Evolutionary conservation across 805 yeast species (phyloP).

Genomic region (Ogataea glucozyma): DNA sequence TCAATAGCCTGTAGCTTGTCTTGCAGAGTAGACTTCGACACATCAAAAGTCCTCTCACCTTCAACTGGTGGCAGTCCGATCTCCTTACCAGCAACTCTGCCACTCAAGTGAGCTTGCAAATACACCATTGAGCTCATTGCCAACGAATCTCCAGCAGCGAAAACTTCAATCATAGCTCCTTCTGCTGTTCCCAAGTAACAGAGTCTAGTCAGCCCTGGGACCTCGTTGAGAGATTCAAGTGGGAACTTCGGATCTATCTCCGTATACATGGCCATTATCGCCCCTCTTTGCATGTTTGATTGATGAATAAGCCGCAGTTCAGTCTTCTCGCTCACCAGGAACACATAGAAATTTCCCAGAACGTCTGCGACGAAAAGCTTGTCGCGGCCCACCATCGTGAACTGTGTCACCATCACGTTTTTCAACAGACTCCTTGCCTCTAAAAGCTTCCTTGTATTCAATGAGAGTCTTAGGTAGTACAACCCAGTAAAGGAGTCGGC

Average conservation of each 20-base stretch:
- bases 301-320: neutral
- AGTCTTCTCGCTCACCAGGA: neutral
- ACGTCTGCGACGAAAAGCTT: slow-evolving; percentile 3
- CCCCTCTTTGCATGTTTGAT: neutral
- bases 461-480: slow-evolving; percentile 10
- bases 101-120: neutral
- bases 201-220: neutral
- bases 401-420: slow-evolving; percentile 4
- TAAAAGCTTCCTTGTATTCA: neutral
- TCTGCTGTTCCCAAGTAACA: slow-evolving; percentile 2
- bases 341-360: neutral
- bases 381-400: neutral
- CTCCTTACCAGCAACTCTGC: neutral
- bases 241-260: neutral
- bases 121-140: slow-evolving; percentile 2
- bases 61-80: neutral
- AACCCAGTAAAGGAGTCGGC: slow-evolving; percentile 24
- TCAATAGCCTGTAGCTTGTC: neutral
- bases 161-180: neutral
- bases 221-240: neutral
- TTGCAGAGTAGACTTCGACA: neutral
- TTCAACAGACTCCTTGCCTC: slow-evolving; percentile 1
- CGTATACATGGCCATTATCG: neutral
- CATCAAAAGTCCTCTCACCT: neutral
- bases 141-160: slow-evolving; percentile 1